Percentiles rank a stretch among this genome's conserved stretches.
Conservation (phyloP, 306 rosid genomes). For the Lathyrus tuberosus region DNA sequence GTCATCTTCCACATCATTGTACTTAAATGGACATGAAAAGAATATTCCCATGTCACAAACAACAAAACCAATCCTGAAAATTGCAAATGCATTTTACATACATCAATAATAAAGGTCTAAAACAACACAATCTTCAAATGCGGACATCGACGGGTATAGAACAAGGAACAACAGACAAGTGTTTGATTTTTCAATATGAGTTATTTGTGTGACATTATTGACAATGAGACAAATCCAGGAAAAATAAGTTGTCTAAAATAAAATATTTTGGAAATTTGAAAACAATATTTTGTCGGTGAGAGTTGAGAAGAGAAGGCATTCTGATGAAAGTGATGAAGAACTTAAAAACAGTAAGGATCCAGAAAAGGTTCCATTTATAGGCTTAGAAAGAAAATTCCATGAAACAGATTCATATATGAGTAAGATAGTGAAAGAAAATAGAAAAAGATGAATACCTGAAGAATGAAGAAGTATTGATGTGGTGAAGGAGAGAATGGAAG, state of each 20-base stretch:
- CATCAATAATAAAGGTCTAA: background rate
- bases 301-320: slow-evolving; percentile 3
- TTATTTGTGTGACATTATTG: background rate
- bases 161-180: background rate
- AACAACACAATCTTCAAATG: too few relatives aligned
- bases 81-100: slow-evolving; percentile 23
- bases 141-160: too few relatives aligned
- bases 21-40: slow-evolving; percentile 74
- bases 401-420: too few relatives aligned
- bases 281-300: background rate
- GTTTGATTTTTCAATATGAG: too few relatives aligned
- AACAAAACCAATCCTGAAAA: slow-evolving; percentile 27
- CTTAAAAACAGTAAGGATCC: slow-evolving; percentile 40
- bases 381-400: background rate
- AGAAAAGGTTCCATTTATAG: slow-evolving; percentile 17
- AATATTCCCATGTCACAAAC: slow-evolving; percentile 71
- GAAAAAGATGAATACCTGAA: slow-evolving; percentile 41
- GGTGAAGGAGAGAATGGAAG: too few relatives aligned
- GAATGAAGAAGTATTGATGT: slow-evolving; percentile 40
- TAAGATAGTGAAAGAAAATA: too few relatives aligned
- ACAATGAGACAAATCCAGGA: slow-evolving; percentile 26
- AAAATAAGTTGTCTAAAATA: background rate
- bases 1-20: slow-evolving; percentile 62
- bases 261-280: background rate
- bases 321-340: slow-evolving; percentile 4